Conservation (phyloP, 2,329 filamentous ascomycete species). For the Esteya vermicola region DNA sequence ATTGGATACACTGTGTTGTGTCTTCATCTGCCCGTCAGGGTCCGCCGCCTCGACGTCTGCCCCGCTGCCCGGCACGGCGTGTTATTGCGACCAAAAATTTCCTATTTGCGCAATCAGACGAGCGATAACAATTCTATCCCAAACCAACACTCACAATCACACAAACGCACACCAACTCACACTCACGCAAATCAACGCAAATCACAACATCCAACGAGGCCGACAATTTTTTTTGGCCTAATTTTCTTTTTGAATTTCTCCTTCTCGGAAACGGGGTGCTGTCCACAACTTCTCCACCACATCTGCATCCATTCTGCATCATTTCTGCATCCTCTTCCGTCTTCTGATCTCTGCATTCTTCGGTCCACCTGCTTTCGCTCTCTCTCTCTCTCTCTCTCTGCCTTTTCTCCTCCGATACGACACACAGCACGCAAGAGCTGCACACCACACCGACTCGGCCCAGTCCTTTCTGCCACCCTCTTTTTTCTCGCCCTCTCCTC, state of each 20-base stretch:
- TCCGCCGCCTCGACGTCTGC: neutral
- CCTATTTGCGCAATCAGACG: constrained; percentile 7
- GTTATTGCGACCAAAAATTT: constrained; percentile 5
- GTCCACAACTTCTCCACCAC: too few species aligned
- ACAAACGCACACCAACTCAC: neutral
- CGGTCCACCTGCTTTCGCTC: neutral
- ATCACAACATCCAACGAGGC: too few species aligned
- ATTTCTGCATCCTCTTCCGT: neutral
- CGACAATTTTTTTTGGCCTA: neutral
- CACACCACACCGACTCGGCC: too few species aligned
- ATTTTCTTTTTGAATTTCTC: neutral
- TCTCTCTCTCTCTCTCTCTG: neutral
- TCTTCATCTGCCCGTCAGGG: constrained; percentile 5
- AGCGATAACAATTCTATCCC: neutral
- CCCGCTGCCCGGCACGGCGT: neutral
- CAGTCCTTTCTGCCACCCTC: neutral
- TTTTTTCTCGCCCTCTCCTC: neutral
- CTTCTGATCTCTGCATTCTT: neutral
- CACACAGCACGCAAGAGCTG: too few species aligned
- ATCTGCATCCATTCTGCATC: neutral
- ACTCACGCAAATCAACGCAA: too few species aligned
- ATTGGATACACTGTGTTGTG: too few species aligned
- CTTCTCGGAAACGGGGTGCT: too few species aligned
- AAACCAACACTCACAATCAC: neutral
- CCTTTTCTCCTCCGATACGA: neutral